A percentile compares a stretch with the other conserved stretches of the same genome.
Evolutionary conservation across 805 yeast genomes (phyloP).

Genomic region (Priceomyces medius): DNA sequence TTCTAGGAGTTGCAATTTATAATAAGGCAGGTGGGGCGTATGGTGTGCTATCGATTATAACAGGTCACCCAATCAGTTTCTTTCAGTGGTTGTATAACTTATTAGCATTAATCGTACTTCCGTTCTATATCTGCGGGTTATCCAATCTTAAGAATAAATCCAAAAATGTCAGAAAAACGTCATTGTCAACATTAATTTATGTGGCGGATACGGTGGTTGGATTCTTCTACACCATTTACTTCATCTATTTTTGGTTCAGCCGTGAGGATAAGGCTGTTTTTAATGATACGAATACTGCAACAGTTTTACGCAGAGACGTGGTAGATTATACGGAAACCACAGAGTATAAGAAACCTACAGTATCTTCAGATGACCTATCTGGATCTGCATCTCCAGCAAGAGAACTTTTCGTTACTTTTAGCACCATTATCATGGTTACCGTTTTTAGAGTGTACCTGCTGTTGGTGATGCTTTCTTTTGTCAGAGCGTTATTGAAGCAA

Average conservation of each 20-base stretch:
- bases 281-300: slow-evolving; percentile 13
- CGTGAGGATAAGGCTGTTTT: slow-evolving; percentile 33
- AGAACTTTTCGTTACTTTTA: slow-evolving; percentile 56
- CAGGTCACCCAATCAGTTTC: slow-evolving; percentile 82
- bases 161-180: slow-evolving; percentile 58
- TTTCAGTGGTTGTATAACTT: slow-evolving; percentile 81
- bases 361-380: slow-evolving; percentile 19
- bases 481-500: slow-evolving; percentile 52
- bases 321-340: not conserved
- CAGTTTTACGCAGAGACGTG: slow-evolving; percentile 4
- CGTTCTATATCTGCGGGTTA: slow-evolving; percentile 65
- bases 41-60: slow-evolving; percentile 81
- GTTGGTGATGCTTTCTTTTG: slow-evolving; percentile 56
- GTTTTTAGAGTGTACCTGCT: slow-evolving; percentile 59
- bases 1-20: slow-evolving; percentile 70
- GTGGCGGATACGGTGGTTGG: slow-evolving; percentile 66
- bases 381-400: slow-evolving; percentile 63
- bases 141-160: slow-evolving; percentile 32
- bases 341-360: not conserved
- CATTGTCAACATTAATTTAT: slow-evolving; percentile 64
- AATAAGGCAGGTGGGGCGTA: slow-evolving; percentile 88
- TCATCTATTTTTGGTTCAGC: slow-evolving; percentile 73
- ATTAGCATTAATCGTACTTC: slow-evolving; percentile 59
- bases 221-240: slow-evolving; percentile 67
- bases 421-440: slow-evolving; percentile 49